Base-by-base conservation (phyloP, 805 yeast species). In the Metschnikowia hibisci region DNA sequence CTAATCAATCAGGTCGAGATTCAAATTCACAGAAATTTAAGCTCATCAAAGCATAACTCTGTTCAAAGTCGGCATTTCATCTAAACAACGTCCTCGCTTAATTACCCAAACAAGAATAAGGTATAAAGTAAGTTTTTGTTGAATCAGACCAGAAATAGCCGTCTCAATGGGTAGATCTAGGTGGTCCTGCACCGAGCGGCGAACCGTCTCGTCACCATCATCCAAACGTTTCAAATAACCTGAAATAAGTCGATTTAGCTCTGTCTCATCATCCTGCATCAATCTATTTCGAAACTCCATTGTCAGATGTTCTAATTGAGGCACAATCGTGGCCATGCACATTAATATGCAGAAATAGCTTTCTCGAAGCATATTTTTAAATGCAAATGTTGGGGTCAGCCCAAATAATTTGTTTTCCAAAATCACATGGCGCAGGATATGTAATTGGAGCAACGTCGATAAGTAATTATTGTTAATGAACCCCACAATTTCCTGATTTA, bases 391-490 rank as follows among this genome's bases (percentile, higher is more conserved):
- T 3, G 16, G 11, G 3, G 33, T 4, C n/a, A 12, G 32, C 7
- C 42, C 42, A 8, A 39, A 18, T 3, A 37, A 20, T 23, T 32
- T 41, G 4, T 32, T 30, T 15, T 44, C 52, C 8, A 50, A 30
- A 32, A 12, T 20, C 27, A 28, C 31, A 32, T 41, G 37, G 11
- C 40, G 40, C n/a, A 38, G 40, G 23, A 22, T 43, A 34, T 43
- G 51, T 15, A 50, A 13, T 3, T n/a, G 11, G 11, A 27, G 15
- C 10, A 44, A 34, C 23, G 36, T 10, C 34, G 13, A 9, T 13
- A 39, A 22, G 31, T 39, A 41, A 10, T 25, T 26, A 9, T 10
- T 31, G 23, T 39, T 34, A 26, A 42, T 15, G 3, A 9, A 26
- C 4, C 13, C 16, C 15, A 37, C 29, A 13, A 41, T 22, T 4